Base-by-base conservation (phyloP, 2,329 filamentous ascomycete genomes). In the Colletotrichum sp. region DNA sequence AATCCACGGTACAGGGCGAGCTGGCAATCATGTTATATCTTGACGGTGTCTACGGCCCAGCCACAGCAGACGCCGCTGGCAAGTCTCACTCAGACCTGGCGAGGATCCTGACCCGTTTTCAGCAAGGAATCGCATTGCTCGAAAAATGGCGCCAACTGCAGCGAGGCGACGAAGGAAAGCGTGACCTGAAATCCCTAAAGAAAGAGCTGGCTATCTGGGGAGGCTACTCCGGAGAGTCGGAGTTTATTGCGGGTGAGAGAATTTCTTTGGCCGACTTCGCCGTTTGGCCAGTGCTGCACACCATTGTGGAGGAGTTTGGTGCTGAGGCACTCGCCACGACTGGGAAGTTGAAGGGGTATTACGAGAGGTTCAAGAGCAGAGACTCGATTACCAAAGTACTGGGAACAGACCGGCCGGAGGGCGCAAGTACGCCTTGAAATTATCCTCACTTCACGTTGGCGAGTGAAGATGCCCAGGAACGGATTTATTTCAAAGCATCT, bases 11-110 rank as follows among this genome's bases (percentile, higher is more conserved):
- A 1, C 81, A 87, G 9, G 90, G 90, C 7, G 85, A 89, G 54
- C 66, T 87, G 3, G 87, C 86, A 38, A 88, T 92, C 72, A 84
- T 92, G 84, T 79, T 90, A 12, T 92, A 94, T 73, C 84, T 94
- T 1, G 89, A 94, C 73, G 85, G 88, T 3, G 82, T 86, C 15
- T 86, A 91, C 73, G 85, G 86, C 3, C 72, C 76, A 1, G 76
- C 77, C n/a, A 81, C 79, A 66, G 66, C 77, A 51, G 78, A 75
- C 4, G 76, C 80, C 65, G 69, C 74, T 9, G 76, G 80, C 5
- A 69, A 76, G 13, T 64, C 79, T 1, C 76, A 78, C 7, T 29
- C 77, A 7, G 80, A 83, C 21, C 78, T 86, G 6, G 87, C 84
- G 2, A 79, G 76, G 65, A 78, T 80, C 61, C 83, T 84, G 69